Conservation (phyloP, 2,329 filamentous ascomycete genomes). For the Camillea tinctor region DNA sequence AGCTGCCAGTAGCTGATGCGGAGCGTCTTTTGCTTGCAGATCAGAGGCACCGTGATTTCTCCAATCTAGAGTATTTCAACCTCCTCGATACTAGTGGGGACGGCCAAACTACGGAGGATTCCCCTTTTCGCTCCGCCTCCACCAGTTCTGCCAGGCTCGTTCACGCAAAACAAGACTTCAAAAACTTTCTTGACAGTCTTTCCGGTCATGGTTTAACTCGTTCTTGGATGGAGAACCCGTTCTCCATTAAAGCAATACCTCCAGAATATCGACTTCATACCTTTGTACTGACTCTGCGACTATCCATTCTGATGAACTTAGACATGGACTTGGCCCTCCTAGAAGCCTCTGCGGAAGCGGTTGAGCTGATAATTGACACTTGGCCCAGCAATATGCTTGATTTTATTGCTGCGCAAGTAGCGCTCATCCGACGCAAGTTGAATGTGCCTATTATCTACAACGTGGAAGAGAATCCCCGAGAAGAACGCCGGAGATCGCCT, state of each 20-base stretch:
- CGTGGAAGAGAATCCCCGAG: constrained; percentile 50
- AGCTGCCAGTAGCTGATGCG: constrained; percentile 45
- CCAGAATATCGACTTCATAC: constrained; percentile 59
- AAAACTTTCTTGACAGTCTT: constrained; percentile 56
- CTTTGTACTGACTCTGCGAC: constrained; percentile 60
- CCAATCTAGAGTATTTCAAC: constrained; percentile 73
- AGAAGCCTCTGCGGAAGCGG: constrained; percentile 58
- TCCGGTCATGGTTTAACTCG: constrained; percentile 52
- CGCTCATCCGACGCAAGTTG: constrained; percentile 55
- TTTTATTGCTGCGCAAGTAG: constrained; percentile 54
- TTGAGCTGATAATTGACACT: constrained; percentile 59
- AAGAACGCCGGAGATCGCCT: constrained; percentile 37
- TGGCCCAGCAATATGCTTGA: constrained; percentile 51
- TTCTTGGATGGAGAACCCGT: constrained; percentile 57
- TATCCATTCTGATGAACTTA: constrained; percentile 55
- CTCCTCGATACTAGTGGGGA: constrained; percentile 48
- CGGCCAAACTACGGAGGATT: constrained; percentile 28
- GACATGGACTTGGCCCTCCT: constrained; percentile 51
- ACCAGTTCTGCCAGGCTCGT: constrained; percentile 59
- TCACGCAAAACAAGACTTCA: constrained; percentile 59
- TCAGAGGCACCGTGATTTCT: constrained; percentile 58
- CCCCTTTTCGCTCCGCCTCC: constrained; percentile 40
- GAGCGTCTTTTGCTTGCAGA: constrained; percentile 56
- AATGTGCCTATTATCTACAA: constrained; percentile 57
- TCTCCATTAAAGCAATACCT: constrained; percentile 57